phyloP scores from a whole-genome alignment of 2,329 filamentous ascomycete genomes.

The Fusarium circinatum region DNA sequence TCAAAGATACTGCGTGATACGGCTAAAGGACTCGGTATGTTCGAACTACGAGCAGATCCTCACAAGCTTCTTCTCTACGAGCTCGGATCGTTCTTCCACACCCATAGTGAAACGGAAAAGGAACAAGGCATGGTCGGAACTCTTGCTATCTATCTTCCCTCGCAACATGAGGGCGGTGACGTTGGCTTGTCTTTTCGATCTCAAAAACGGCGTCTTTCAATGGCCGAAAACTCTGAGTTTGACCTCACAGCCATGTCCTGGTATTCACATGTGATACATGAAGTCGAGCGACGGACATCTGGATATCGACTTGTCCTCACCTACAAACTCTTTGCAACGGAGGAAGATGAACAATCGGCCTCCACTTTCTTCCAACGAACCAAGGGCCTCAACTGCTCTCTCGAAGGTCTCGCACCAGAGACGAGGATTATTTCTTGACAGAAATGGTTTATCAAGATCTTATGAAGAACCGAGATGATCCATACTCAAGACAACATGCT shows the following conservation, averaged over 20 bases:
- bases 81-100: conserved; percentile 24
- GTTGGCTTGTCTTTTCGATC: conserved; percentile 8
- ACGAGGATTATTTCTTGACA: not conserved
- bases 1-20: not conserved
- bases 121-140: conserved; percentile 15
- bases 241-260: conserved; percentile 22
- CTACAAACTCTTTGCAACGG: conserved; percentile 13
- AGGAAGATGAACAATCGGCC: not conserved
- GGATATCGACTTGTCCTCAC: conserved; percentile 27
- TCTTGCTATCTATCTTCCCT: conserved; percentile 18
- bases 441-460: conserved; percentile 13
- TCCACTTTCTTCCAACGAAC: not conserved
- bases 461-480: not conserved
- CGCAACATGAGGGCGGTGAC: conserved; percentile 20
- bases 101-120: conserved; percentile 12
- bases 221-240: conserved; percentile 18
- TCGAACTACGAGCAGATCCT: not conserved
- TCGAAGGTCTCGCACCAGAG: not conserved
- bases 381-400: not conserved
- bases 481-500: not conserved
- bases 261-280: conserved; percentile 21
- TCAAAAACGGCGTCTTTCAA: not conserved
- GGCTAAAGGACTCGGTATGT: not conserved
- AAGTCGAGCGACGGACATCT: conserved; percentile 4
- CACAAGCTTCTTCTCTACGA: conserved; percentile 27